Base-by-base conservation (phyloP, 495 filamentous ascomycete genomes). In the Talaromyces stipitatus region DNA sequence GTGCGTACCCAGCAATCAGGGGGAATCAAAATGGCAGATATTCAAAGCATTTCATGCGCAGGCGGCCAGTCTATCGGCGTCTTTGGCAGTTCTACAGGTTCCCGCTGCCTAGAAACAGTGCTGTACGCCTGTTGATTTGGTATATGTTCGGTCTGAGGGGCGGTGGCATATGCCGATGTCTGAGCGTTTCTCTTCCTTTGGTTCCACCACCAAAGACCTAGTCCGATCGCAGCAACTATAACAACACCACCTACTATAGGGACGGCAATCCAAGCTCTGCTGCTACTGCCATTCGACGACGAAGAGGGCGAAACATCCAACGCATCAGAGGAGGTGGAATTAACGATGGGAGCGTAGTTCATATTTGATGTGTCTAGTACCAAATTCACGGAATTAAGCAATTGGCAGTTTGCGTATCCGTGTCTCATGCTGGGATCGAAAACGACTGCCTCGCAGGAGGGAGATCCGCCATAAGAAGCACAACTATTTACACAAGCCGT, bases 211-310 rank as follows among this genome's bases (percentile, higher is more conserved):
- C 28, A 54, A 8, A n/a, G 22, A 23, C 11, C 11, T 16, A 54
- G 18, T 12, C 1, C 51, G 32, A 41, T 32, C 9, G 14, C 28
- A 5, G 20, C 51, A 27, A 54, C 26, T 11, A 20, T 20, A 12
- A 38, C 51, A 36, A 54, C 10, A 11, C 51, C 51, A 2, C 51
- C 51, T 38, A 54, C 26, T 1, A 54, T 30, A 11, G 51, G 51
- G 7, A 29, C 51, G 11, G 51, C 51, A 24, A 54, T 41, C 51
- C 51, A 54, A 9, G 51, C 51, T 30, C 38, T 54, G 51, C 51
- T 54, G 20, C 29, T 54, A 30, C 18, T 24, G 16, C 18, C 8
- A 18, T n/a, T n/a, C 2, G 28, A 32, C 9, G 28, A 23, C 14
- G 51, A 36, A 9, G 50, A 33, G 20, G 28, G n/a, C n/a, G n/a